Percentiles rank a stretch among this genome's conserved stretches.
Evolutionary conservation across 257 asterid species (phyloP).

Genomic region (Nicotiana otophora): DNA sequence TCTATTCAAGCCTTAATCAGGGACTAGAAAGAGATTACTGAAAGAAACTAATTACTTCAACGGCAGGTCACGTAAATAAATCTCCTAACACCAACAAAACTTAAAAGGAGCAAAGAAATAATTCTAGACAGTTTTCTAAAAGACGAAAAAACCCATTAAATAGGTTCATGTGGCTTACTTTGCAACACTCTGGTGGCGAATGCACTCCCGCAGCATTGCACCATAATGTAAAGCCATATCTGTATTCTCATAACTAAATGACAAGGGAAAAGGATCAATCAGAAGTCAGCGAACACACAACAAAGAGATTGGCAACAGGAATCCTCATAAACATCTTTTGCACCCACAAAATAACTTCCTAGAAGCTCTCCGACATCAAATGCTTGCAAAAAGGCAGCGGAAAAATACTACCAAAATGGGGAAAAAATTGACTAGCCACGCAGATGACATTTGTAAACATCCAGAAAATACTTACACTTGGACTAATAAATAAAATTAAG

Average conservation of each 20-base stretch:
- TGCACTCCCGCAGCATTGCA: conserved; percentile 78
- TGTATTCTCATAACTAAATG: conserved; percentile 47
- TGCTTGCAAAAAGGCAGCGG: neutral
- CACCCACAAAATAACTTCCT: neutral
- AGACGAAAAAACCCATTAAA: neutral
- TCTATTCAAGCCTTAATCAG: neutral
- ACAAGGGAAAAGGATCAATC: neutral
- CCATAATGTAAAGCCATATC: conserved; percentile 80
- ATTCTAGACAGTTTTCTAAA: neutral
- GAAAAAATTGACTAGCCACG: neutral
- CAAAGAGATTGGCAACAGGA: neutral
- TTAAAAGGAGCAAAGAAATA: neutral
- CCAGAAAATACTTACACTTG: neutral
- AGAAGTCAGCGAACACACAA: neutral
- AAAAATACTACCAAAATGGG: neutral
- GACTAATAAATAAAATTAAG: neutral
- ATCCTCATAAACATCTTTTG: conserved; percentile 1
- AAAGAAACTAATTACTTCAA: neutral
- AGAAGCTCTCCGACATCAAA: neutral
- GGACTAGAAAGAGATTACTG: neutral
- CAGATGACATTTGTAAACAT: neutral
- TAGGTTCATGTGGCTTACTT: conserved; percentile 32
- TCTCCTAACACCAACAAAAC: neutral
- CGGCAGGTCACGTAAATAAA: neutral
- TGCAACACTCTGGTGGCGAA: conserved; percentile 80